phyloP scores from a whole-genome alignment of 2,329 filamentous ascomycete species.

The Aaosphaeria arxii region DNA sequence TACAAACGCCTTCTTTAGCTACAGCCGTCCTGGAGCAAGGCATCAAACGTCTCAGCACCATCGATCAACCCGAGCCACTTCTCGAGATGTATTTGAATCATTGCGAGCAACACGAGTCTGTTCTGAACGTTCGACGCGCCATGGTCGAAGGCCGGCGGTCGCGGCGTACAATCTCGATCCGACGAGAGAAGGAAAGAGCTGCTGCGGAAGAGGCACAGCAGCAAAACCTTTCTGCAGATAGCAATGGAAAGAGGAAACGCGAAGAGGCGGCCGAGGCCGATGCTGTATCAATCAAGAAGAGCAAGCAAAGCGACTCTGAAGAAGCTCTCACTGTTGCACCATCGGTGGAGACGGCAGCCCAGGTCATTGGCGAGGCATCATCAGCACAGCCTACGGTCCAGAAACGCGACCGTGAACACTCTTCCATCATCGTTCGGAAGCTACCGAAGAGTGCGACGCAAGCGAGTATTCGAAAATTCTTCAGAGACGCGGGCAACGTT shows the following conservation, averaged over 20 bases:
- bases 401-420: constrained; percentile 87
- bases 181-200: constrained; percentile 59
- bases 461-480: constrained; percentile 79
- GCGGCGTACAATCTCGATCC: constrained; percentile 46
- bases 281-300: constrained; percentile 64
- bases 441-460: constrained; percentile 69
- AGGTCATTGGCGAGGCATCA: constrained; percentile 33
- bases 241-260: constrained; percentile 69
- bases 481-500: constrained; percentile 84
- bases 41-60: constrained; percentile 53
- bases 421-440: constrained; percentile 76
- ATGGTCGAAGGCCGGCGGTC: constrained; percentile 71
- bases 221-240: constrained; percentile 42
- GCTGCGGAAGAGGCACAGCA: constrained; percentile 44
- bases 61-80: constrained; percentile 76
- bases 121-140: constrained; percentile 69
- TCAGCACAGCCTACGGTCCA: constrained; percentile 33
- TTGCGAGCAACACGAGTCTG: constrained; percentile 86
- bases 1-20: constrained; percentile 64
- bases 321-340: constrained; percentile 6
- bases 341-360: constrained; percentile 13
- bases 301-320: constrained; percentile 45
- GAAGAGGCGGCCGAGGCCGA: constrained; percentile 37
- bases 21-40: constrained; percentile 76
- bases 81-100: constrained; percentile 73